Base-by-base conservation (phyloP, 176 grass and related monocot species). In the Carex littledalei region DNA sequence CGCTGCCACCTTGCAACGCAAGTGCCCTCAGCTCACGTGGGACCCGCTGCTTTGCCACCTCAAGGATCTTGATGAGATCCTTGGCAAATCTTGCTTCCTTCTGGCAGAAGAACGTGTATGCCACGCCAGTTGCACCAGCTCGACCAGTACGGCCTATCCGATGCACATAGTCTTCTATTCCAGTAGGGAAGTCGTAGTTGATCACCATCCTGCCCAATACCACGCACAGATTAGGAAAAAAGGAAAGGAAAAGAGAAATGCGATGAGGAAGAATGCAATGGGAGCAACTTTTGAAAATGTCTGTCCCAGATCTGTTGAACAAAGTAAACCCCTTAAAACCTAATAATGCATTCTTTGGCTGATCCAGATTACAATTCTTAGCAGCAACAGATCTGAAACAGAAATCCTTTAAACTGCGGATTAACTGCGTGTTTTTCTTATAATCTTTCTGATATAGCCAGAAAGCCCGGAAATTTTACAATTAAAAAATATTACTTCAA, bases 131-230 rank as follows among this genome's bases (percentile, higher is more conserved):
- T 45, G 95, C 95, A 87, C 95, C 95, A 65, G 95, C 95, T 80
- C 92, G 91, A 62, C 95, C 95, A 35, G 95, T 98, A 67, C 95
- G 91, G 34, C 95, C 95, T 62, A 98, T 98, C 85, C 95, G 92
- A 70, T 98, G 95, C 81, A 98, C 95, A 85, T 98, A 98, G 78
- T 98, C 92, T 90, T 98, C 95, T 80, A 98, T 81, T 76, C 95
- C 95, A 81, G 95, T 98, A 60, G 95, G 95, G 75, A 98, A 98
- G 52, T 98, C 95, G 84, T 98, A 98, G 83, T 98, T 98, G 72
- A 98, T 92, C 88, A 98, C 95, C 29, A 92, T 79, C 92, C 95
- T 98, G 72, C 86, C 89, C 88, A 88, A 74, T 67, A 74, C 63
- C 80, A 88, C 58, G 62, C 56, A 76, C 71, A 24, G 21, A 87